These are phyloP conservation scores for Tolypocladium sp. DNA, from an alignment of 2,329 filamentous ascomycete genomes.

Conservation along the genomic window DNA sequence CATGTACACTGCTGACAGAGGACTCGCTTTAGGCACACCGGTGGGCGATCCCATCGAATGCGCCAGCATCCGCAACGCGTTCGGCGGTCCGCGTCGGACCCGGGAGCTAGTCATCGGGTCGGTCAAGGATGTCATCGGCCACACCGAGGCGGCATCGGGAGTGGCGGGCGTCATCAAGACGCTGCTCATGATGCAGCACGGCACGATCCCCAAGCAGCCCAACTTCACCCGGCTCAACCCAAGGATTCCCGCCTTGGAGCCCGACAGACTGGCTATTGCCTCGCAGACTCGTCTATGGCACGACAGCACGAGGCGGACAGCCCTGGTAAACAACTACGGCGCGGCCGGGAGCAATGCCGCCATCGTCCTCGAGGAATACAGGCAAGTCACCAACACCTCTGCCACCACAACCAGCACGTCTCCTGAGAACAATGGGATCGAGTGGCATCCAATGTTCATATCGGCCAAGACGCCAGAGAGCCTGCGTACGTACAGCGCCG, in stretches of 20 bases:
- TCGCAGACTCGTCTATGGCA: slow-evolving; percentile 8
- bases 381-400: too few species aligned
- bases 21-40: slow-evolving; percentile 23
- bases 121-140: slow-evolving; percentile 21
- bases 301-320: slow-evolving; percentile 7
- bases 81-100: slow-evolving; percentile 1
- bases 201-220: slow-evolving; percentile 13
- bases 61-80: slow-evolving; percentile 6
- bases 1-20: background rate
- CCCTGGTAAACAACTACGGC: slow-evolving; percentile 26
- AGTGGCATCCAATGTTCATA: slow-evolving; percentile 9
- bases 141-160: slow-evolving; percentile 18
- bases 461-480: background rate
- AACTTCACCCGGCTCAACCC: slow-evolving; percentile 17
- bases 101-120: slow-evolving; percentile 14
- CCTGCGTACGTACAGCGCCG: background rate
- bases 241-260: slow-evolving; percentile 11
- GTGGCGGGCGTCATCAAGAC: slow-evolving; percentile 20
- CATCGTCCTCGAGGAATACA: background rate
- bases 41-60: slow-evolving; percentile 36
- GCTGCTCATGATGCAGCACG: slow-evolving; percentile 19
- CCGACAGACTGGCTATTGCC: slow-evolving; percentile 7
- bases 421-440: too few species aligned
- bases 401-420: too few species aligned
- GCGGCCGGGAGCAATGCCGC: slow-evolving; percentile 25